Percentiles rank a stretch among this genome's conserved stretches.
Evolutionary conservation across 495 filamentous ascomycete species (phyloP).

Genomic region (Cercophora samala): DNA sequence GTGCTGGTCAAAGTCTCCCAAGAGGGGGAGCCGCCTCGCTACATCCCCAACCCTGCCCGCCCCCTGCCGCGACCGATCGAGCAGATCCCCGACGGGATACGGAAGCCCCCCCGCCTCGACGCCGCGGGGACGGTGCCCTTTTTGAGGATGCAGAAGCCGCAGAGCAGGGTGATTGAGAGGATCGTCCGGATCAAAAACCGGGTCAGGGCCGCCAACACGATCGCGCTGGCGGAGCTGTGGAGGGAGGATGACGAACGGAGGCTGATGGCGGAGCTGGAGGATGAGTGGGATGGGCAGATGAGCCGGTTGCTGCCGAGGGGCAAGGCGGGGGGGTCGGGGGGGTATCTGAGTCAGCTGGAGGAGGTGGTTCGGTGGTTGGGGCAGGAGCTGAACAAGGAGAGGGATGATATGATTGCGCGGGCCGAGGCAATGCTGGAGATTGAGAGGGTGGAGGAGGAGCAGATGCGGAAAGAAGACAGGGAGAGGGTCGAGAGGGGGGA

Average conservation of each 20-base stretch:
- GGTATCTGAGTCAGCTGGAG: not conserved
- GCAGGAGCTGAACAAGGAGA: conserved; percentile 20
- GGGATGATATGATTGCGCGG: conserved; percentile 34
- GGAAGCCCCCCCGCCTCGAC: conserved; percentile 59
- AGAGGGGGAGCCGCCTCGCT: conserved; percentile 37
- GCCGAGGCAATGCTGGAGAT: conserved; percentile 48
- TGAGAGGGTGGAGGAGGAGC: conserved; percentile 44
- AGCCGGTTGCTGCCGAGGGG: conserved; percentile 16
- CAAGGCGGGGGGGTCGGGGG: conserved; percentile 13
- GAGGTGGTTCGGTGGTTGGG: conserved; percentile 4
- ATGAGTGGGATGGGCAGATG: not conserved
- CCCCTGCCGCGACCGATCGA: conserved; percentile 30
- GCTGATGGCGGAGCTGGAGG: not conserved
- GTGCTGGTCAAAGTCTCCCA: conserved; percentile 34
- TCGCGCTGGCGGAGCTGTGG: conserved; percentile 24
- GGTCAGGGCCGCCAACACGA: conserved; percentile 47
- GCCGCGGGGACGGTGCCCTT: conserved; percentile 60
- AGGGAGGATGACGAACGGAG: conserved; percentile 21
- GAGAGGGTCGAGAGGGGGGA: conserved; percentile 17
- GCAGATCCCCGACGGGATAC: conserved; percentile 46
- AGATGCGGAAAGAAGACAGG: conserved; percentile 42
- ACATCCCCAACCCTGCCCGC: conserved; percentile 41
- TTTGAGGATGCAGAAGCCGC: conserved; percentile 67
- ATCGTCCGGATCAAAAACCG: conserved; percentile 52
- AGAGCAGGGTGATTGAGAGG: conserved; percentile 54